Conservation (phyloP, 345 rosid genomes). For the Carallia brachiata region DNA sequence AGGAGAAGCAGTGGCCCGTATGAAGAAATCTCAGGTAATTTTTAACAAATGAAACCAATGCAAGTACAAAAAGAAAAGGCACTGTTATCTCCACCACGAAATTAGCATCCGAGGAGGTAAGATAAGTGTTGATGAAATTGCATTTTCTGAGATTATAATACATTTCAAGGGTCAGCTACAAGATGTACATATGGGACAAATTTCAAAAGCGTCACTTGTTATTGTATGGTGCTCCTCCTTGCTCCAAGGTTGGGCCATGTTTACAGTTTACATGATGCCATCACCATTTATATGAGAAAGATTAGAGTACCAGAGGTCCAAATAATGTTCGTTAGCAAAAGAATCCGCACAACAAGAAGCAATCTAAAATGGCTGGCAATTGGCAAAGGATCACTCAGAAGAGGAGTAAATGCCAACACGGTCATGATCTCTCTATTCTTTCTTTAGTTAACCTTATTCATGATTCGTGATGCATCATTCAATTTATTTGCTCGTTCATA, state of each 20-base stretch:
- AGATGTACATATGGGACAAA: neutral
- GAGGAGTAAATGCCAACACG: neutral
- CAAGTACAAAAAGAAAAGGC: too few relatives aligned
- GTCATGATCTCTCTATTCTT: conserved; percentile 28
- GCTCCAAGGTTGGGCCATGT: neutral
- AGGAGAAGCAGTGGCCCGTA: too few relatives aligned
- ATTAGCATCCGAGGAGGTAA: neutral
- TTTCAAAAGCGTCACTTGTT: neutral
- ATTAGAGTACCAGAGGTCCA: neutral
- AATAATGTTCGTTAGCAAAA: conserved; percentile 10
- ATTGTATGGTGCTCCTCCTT: neutral
- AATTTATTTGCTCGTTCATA: conserved; percentile 64
- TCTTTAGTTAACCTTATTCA: conserved; percentile 51
- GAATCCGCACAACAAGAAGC: neutral
- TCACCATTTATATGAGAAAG: neutral
- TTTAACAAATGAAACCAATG: too few relatives aligned
- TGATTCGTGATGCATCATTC: conserved; percentile 74
- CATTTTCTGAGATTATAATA: neutral
- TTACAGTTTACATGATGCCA: neutral
- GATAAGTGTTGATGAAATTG: neutral
- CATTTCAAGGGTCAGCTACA: neutral
- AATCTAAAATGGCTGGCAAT: conserved; percentile 17
- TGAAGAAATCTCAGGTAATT: too few relatives aligned
- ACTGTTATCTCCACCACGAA: too few relatives aligned
- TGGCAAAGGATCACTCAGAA: conserved; percentile 1